A percentile compares a stretch with the other conserved stretches of the same genome.
Conservation (phyloP, 75 land plant genomes). For the Selaginella moellendorffii region DNA sequence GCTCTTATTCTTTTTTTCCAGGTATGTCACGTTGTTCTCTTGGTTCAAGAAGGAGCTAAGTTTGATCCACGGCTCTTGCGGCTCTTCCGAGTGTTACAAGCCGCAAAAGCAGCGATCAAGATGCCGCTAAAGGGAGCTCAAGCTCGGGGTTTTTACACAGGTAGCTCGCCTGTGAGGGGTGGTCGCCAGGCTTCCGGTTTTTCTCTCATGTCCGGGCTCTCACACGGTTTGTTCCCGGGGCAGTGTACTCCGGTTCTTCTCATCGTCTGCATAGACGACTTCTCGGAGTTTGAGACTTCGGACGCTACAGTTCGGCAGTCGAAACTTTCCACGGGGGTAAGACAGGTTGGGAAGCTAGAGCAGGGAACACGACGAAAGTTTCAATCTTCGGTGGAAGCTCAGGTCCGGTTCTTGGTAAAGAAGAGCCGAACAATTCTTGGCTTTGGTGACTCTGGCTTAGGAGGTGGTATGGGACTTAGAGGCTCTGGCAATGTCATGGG, state of each 20-base stretch:
- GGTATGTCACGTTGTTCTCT: constrained; percentile 83
- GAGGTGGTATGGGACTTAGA: constrained; percentile 42
- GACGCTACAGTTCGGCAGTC: not conserved
- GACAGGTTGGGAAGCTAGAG: constrained; percentile 53
- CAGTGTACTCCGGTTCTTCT: constrained; percentile 80
- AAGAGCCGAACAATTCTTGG: constrained; percentile 52
- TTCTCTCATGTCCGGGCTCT: constrained; percentile 50
- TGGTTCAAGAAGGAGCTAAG: constrained; percentile 70
- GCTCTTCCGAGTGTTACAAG: constrained; percentile 69
- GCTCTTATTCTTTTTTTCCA: constrained; percentile 18
- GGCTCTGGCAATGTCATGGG: constrained; percentile 26
- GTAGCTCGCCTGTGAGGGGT: constrained; percentile 37
- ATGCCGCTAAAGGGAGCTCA: constrained; percentile 26
- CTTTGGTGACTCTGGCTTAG: constrained; percentile 31
- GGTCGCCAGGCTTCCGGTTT: constrained; percentile 54
- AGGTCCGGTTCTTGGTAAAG: constrained; percentile 76
- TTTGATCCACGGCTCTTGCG: constrained; percentile 57
- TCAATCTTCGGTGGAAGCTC: constrained; percentile 83
- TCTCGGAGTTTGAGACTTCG: constrained; percentile 23
- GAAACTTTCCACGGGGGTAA: constrained; percentile 20
- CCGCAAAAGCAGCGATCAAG: constrained; percentile 72
- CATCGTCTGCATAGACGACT: constrained; percentile 75
- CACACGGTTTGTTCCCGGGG: constrained; percentile 68
- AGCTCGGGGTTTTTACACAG: constrained; percentile 18
- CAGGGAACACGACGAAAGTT: constrained; percentile 56